These are phyloP conservation scores for Euphorbia lathyris DNA, from an alignment of 345 rosid species.

Conservation along the genomic window DNA sequence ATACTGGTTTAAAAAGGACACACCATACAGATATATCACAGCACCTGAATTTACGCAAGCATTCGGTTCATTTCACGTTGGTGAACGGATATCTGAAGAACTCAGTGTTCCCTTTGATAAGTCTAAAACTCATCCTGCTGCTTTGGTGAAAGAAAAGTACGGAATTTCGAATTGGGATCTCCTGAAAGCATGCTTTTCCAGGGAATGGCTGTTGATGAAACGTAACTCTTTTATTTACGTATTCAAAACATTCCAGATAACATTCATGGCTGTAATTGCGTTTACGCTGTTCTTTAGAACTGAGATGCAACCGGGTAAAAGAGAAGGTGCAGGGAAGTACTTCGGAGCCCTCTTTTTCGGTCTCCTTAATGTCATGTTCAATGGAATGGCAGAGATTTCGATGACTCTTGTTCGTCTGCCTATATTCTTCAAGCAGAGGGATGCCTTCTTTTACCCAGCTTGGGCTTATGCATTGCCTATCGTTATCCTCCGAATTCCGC, in stretches of 20 bases:
- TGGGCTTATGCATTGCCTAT: slow-evolving; percentile 24
- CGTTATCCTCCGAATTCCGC: slow-evolving; percentile 19
- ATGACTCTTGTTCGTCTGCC: slow-evolving; percentile 23
- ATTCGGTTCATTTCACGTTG: slow-evolving; percentile 49
- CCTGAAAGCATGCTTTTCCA: slow-evolving; percentile 59
- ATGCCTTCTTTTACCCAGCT: slow-evolving; percentile 19
- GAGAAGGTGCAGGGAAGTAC: slow-evolving; percentile 10
- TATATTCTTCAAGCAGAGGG: slow-evolving; percentile 26
- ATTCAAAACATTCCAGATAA: slow-evolving; percentile 20
- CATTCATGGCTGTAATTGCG: slow-evolving; percentile 14
- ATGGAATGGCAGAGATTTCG: slow-evolving; percentile 21
- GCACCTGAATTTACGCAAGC: slow-evolving; percentile 45
- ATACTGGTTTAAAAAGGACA: slow-evolving; percentile 55
- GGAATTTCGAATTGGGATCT: slow-evolving; percentile 66
- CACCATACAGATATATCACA: slow-evolving; percentile 47
- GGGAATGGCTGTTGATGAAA: slow-evolving; percentile 75
- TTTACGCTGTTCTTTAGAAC: slow-evolving; percentile 21
- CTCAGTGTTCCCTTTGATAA: slow-evolving; percentile 55
- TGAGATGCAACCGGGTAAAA: slow-evolving; percentile 17
- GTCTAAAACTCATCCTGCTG: slow-evolving; percentile 52
- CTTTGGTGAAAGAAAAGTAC: slow-evolving; percentile 57
- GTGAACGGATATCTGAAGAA: slow-evolving; percentile 41
- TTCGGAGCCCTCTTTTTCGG: slow-evolving; percentile 20
- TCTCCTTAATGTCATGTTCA: slow-evolving; percentile 18
- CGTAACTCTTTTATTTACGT: slow-evolving; percentile 32